Base-by-base conservation (phyloP, 106 monocot genomes). In the Acorus gramineus region DNA sequence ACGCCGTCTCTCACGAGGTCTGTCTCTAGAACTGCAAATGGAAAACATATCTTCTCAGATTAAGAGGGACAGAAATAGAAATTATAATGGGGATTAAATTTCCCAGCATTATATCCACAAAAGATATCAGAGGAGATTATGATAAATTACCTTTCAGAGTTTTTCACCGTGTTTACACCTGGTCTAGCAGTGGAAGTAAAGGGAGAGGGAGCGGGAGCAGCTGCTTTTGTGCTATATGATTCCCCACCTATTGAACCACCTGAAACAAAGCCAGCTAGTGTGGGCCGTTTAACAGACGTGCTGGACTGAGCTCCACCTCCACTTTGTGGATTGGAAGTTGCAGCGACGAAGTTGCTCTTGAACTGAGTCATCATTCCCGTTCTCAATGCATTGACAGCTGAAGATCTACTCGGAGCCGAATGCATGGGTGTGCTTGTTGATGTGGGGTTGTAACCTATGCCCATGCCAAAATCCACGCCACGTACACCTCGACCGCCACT, bases 171-270 rank as follows among this genome's bases (percentile, higher is more conserved):
- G 57, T 56, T 79, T 61, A 57, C 72, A 56, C 45, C 72, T 13
- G 78, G 4, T 5, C 57, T 64, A 54, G 78, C 46, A 5, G 64
- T 50, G 62, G 76, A 53, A 58, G 10, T 8, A 42, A 53, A n/a
- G n/a, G n/a, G n/a, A n/a, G n/a, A n/a, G n/a, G n/a, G n/a, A n/a
- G n/a, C n/a, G 68, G 66, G 56, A 55, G 70, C 8, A 42, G 63
- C 53, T 50, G 77, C 59, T 10, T 71, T 58, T 61, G 79, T 28
- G 28, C 57, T 70, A 49, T 67, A 69, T 62, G 78, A 44, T 60
- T 85, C 88, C 11, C 93, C 93, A 56, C 93, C 88, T 62, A 93
- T 93, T 44, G 80, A 81, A 71, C 93, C 93, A 60, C 93, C 93
- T 46, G 89, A 76, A 71, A 93, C 88, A 89, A 93, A 93, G 62